Percentiles rank a stretch among this genome's conserved stretches.
Conservation (phyloP, 345 rosid species). For the Citrus medica region DNA sequence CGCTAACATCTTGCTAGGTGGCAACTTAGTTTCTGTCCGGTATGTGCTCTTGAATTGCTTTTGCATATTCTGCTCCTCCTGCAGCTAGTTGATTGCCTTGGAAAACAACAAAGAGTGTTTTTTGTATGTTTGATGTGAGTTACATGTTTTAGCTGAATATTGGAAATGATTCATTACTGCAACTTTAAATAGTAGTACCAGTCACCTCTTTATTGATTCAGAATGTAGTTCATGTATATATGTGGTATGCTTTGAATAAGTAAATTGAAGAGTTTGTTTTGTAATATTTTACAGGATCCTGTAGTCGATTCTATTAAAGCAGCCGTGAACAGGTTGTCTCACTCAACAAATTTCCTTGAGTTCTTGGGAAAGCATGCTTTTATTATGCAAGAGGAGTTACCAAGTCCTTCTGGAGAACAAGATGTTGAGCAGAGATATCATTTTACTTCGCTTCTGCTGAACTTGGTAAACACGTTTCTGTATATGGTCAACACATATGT, state of each 20-base stretch:
- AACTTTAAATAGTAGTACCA: background rate
- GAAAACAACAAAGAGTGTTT: background rate
- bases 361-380: conserved; percentile 83
- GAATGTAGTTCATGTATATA: background rate
- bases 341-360: conserved; percentile 69
- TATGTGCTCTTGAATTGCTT: background rate
- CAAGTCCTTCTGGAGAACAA: conserved; percentile 47
- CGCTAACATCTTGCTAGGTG: background rate
- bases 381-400: conserved; percentile 62
- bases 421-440: conserved; percentile 54
- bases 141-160: background rate
- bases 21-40: background rate
- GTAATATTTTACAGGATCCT: conserved; percentile 53
- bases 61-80: background rate
- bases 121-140: background rate
- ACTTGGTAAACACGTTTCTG: conserved; percentile 62
- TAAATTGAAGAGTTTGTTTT: background rate
- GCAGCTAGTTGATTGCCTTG: background rate
- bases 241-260: background rate
- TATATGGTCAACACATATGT: conserved; percentile 81
- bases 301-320: conserved; percentile 60
- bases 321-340: conserved; percentile 61
- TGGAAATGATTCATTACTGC: background rate
- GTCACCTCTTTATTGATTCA: background rate
- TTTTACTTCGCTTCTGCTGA: conserved; percentile 69